These are phyloP conservation scores for Magnusiomyces ingens DNA, from an alignment of 1,139 yeast genomes.

Conservation along the genomic window DNA sequence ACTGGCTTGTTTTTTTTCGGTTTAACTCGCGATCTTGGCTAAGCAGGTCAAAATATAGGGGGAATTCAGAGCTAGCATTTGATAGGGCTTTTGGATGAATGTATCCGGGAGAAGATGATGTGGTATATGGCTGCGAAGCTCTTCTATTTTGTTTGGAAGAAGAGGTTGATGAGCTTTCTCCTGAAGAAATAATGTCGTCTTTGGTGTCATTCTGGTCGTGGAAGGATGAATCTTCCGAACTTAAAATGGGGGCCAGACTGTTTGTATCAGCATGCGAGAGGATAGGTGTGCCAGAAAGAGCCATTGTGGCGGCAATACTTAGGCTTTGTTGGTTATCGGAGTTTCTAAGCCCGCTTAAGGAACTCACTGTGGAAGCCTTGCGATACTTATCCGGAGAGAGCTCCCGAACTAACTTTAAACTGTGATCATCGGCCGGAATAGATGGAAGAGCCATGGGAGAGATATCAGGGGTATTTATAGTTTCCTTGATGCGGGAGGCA, in stretches of 20 bases:
- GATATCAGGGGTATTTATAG: slow-evolving; percentile 12
- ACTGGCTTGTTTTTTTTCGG: no score
- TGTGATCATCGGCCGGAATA: slow-evolving; percentile 9
- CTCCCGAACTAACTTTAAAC: neutral
- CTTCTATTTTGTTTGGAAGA: neutral
- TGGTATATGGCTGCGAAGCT: neutral
- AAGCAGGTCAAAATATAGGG: no score
- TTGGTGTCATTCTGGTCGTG: neutral
- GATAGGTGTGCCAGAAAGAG: neutral
- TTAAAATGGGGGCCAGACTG: neutral
- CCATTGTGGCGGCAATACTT: neutral
- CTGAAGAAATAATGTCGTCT: neutral
- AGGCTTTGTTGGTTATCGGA: neutral
- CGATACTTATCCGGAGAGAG: neutral
- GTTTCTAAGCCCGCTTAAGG: neutral
- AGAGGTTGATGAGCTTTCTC: slow-evolving; percentile 2
- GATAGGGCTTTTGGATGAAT: no score
- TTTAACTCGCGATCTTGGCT: no score
- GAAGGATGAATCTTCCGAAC: neutral
- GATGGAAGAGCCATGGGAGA: slow-evolving; percentile 13
- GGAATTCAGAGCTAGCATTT: no score
- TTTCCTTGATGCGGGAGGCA: slow-evolving; percentile 16
- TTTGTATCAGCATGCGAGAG: neutral
- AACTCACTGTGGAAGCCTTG: no score
- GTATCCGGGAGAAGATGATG: neutral